Evolutionary conservation across 257 asterid genomes (phyloP).

Genomic region (Capsicum chinense): DNA sequence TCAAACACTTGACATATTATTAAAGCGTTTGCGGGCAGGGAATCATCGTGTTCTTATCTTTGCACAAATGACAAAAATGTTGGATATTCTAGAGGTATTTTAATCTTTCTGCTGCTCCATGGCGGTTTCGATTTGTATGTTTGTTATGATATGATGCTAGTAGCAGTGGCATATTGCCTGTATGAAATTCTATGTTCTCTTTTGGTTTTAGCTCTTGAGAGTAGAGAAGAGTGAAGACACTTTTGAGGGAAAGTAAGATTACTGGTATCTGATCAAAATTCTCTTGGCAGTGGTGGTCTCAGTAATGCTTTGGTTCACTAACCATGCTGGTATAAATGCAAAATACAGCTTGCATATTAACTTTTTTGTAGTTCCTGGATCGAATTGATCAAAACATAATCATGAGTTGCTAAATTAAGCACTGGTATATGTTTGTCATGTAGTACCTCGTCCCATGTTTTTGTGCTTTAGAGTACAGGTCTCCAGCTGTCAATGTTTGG

Average conservation of each 20-base stretch:
- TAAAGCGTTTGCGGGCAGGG: constrained; percentile 85
- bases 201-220: constrained; percentile 9
- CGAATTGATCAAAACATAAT: constrained; percentile 12
- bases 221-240: neutral
- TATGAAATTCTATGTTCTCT: neutral
- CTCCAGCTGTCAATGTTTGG: neutral
- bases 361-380: neutral
- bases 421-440: constrained; percentile 6
- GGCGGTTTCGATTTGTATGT: constrained; percentile 6
- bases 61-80: constrained; percentile 98
- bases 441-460: neutral
- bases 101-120: constrained; percentile 27
- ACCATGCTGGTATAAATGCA: neutral
- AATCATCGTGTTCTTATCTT: constrained; percentile 93
- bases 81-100: constrained; percentile 89
- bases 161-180: constrained; percentile 8
- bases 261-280: constrained; percentile 11
- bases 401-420: constrained; percentile 16
- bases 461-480: neutral
- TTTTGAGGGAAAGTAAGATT: neutral
- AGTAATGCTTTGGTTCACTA: constrained; percentile 19
- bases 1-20: constrained; percentile 85
- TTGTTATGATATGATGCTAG: neutral
- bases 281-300: neutral
- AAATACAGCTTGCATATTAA: neutral